Conservation (phyloP, 1,284 basidiomycete species). For the Ceratobasidium sp. region DNA sequence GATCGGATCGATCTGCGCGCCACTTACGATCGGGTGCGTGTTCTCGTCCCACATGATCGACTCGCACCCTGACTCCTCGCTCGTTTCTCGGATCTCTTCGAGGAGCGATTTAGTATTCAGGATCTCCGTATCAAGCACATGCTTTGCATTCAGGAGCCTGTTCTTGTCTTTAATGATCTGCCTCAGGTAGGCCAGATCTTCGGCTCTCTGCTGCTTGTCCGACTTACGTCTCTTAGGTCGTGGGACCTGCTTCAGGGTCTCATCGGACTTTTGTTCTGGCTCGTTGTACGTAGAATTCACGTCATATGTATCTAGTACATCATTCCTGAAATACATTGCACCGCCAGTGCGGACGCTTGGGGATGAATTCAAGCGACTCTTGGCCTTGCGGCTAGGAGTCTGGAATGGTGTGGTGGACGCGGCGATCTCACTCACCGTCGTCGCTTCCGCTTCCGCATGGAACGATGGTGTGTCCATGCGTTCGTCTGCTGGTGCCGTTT, state of each 20-base stretch:
- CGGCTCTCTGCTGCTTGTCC: background rate
- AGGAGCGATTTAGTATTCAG: background rate
- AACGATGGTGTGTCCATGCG: background rate
- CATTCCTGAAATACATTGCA: background rate
- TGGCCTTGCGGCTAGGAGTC: no score
- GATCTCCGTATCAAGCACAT: background rate
- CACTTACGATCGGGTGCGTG: no score
- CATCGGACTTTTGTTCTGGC: conserved; percentile 2
- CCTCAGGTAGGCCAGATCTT: no score
- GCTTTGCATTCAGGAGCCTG: background rate
- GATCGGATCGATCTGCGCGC: no score
- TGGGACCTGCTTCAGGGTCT: background rate
- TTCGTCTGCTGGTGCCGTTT: no score
- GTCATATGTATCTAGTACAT: background rate
- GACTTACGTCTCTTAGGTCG: background rate
- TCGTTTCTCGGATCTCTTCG: background rate
- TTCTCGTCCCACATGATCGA: no score
- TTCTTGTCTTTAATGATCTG: conserved; percentile 1
- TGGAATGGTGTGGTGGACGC: background rate
- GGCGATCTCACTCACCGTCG: background rate
- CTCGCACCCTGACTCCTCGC: no score
- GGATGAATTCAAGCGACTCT: no score
- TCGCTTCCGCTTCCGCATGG: background rate
- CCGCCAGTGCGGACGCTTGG: no score
- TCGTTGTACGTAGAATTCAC: background rate